Base-by-base conservation (phyloP, 163 green algal genomes). In the Volvox carteri region DNA sequence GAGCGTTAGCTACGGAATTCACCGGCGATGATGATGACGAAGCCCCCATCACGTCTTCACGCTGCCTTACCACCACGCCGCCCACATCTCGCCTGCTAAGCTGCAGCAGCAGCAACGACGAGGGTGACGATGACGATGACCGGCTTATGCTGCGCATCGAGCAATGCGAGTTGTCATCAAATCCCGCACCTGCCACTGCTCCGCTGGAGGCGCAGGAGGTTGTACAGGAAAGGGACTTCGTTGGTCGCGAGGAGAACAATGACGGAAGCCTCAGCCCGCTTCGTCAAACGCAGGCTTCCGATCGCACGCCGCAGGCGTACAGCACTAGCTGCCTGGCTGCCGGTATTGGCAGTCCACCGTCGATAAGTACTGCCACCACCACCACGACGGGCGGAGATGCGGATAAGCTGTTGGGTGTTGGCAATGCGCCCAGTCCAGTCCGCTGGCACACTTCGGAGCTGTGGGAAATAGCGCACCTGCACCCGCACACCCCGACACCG, bases 401-500 rank as follows among this genome's bases (percentile, higher is more conserved):
- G 25, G 65, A 12, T 25, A 46, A 9, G 16, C 65, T 1, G 65
- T 23, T 2, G 65, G 3, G 65, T 4, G 65, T 6, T 2, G 25
- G 65, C 65, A 75, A 75, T 33, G 12, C 23, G 65, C 65, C 33
- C 16, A 78, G 70, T 39, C 70, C 70, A 9, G 70, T 78, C 16
- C 70, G 70, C 21, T 78, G 70, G 70, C 70, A 78, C 11, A 78
- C 70, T n/a, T 78, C 70, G 19, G 39, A 78, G 70, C 70, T 78
- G 37, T 78, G 70, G 70, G 70, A 78, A 21, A 78, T 78, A 23
- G 37, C 39, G 6, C 39, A 78, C 70, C 70, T 58, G 14, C 19
- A 78, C 8, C 70, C 37, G 5, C 21, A 58, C 39, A 78, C 70
- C 8, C 70, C 70, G 3, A 54, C 70, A 6, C 39, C 70, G 19